A percentile compares a stretch with the other conserved stretches of the same genome.
Conservation (phyloP, 345 rosid species). For the Citrus australasica region DNA sequence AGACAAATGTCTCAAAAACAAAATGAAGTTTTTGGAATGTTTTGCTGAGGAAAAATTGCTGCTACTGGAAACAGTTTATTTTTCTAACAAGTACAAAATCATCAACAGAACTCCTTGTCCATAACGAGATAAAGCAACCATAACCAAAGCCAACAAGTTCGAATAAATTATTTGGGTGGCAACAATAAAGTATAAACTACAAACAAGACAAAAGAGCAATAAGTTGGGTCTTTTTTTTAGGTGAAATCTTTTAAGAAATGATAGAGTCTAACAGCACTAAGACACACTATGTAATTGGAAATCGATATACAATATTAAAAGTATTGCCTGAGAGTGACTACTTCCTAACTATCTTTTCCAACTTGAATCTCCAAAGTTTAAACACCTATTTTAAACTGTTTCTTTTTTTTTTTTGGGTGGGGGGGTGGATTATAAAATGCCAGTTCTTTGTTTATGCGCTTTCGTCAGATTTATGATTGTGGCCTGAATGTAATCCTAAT, state of each 20-base stretch:
- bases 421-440: slow-evolving; percentile 24
- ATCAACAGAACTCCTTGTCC: background rate
- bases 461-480: slow-evolving; percentile 15
- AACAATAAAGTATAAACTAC: background rate
- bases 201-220: slow-evolving; percentile 6
- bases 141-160: background rate
- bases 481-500: slow-evolving; percentile 29
- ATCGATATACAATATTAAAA: slow-evolving; percentile 7
- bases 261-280: slow-evolving; percentile 19
- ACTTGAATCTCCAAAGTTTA: slow-evolving; percentile 5
- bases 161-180: background rate
- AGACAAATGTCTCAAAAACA: background rate
- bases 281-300: slow-evolving; percentile 23
- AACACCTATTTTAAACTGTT: background rate
- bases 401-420: slow-evolving; percentile 13
- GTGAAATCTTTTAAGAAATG: slow-evolving; percentile 3
- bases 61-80: background rate
- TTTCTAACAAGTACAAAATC: background rate
- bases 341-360: slow-evolving; percentile 49
- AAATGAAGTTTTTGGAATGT: background rate
- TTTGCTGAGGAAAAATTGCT: background rate
- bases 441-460: slow-evolving; percentile 17
- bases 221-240: background rate
- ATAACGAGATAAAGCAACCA: background rate
- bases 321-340: slow-evolving; percentile 46